Conservation (phyloP, 2,329 filamentous ascomycete species). For the Hymenoscyphus linearis region DNA sequence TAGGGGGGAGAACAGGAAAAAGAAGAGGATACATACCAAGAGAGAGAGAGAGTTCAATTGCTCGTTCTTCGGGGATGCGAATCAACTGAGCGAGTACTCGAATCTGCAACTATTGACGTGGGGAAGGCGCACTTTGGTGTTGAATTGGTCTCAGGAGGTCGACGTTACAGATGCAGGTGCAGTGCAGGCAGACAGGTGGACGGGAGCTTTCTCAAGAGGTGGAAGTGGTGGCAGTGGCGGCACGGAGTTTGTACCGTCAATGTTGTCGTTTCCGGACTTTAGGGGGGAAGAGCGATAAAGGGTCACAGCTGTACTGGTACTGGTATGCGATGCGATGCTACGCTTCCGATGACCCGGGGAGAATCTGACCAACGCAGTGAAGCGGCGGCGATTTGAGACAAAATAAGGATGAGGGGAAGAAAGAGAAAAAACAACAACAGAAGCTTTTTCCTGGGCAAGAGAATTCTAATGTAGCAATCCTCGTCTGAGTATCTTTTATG, state of each 20-base stretch:
- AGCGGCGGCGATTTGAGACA: neutral
- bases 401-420: neutral
- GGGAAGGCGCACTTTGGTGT: slow-evolving; percentile 3
- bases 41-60: neutral
- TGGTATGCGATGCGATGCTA: neutral
- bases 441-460: neutral
- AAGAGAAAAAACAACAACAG: neutral
- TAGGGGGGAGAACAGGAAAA: neutral
- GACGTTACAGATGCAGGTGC: neutral
- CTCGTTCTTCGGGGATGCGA: neutral
- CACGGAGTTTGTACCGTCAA: too few species aligned
- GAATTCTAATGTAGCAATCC: neutral
- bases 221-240: too few species aligned
- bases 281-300: too few species aligned
- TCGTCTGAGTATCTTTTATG: neutral
- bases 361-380: neutral
- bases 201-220: too few species aligned
- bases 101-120: neutral
- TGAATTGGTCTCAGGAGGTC: neutral
- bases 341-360: neutral
- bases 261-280: too few species aligned
- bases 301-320: too few species aligned
- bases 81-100: neutral
- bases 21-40: neutral
- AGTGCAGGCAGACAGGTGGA: too few species aligned